Evolutionary conservation across 139 green algal species (phyloP).

Genomic region (Edaphochlamys debaryana): DNA sequence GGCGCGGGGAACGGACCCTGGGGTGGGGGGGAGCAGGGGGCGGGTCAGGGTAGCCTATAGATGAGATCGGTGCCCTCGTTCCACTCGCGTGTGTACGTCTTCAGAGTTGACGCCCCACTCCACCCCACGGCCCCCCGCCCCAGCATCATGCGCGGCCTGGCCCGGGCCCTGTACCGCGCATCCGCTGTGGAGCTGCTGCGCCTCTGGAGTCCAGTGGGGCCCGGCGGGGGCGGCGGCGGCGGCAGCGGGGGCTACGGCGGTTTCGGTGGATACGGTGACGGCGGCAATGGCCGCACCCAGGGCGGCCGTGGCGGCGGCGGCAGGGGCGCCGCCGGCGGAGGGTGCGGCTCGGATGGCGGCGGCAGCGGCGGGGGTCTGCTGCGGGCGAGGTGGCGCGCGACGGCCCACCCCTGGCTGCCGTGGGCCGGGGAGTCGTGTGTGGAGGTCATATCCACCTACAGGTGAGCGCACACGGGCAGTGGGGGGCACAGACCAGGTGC

Average conservation of each 20-base stretch:
- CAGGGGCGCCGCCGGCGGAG: background rate
- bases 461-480: background rate
- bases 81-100: too few species aligned
- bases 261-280: background rate
- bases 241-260: background rate
- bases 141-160: too few species aligned
- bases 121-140: too few species aligned
- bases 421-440: slow-evolving; percentile 25
- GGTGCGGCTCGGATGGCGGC: background rate
- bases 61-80: too few species aligned
- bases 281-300: too few species aligned
- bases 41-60: too few species aligned
- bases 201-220: background rate
- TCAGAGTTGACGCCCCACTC: too few species aligned
- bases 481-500: too few species aligned
- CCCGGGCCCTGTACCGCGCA: slow-evolving; percentile 5
- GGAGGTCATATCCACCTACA: slow-evolving; percentile 29
- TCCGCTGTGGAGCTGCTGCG: slow-evolving; percentile 1
- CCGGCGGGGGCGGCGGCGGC: background rate
- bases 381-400: slow-evolving; percentile 17
- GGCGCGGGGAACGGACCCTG: too few species aligned
- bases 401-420: slow-evolving; percentile 19
- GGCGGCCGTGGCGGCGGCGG: background rate
- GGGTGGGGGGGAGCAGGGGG: too few species aligned
- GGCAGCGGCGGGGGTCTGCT: background rate